These are phyloP conservation scores for Astragalus glycyphyllos DNA, from an alignment of 306 rosid genomes.

Conservation along the genomic window DNA sequence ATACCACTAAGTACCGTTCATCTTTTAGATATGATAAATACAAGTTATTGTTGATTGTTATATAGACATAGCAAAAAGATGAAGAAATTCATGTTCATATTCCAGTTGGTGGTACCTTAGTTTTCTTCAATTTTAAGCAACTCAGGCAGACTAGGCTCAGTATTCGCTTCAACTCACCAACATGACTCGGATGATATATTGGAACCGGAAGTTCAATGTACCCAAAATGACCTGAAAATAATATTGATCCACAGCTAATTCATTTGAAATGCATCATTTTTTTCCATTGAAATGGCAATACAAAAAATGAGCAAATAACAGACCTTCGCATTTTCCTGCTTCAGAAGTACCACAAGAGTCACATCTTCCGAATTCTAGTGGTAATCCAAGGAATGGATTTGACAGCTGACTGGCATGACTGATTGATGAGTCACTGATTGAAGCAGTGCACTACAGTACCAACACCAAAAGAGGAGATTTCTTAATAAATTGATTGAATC, in stretches of 20 bases:
- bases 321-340: slow-evolving; percentile 90
- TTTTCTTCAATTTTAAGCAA: slow-evolving; percentile 74
- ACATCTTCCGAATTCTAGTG: slow-evolving; percentile 87
- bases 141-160: slow-evolving; percentile 73
- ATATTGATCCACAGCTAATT: slow-evolving; percentile 28
- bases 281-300: slow-evolving; percentile 29
- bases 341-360: slow-evolving; percentile 96
- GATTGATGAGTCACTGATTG: slow-evolving; percentile 73
- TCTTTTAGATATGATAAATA: not conserved
- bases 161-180: slow-evolving; percentile 70
- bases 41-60: not conserved
- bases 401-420: slow-evolving; percentile 87
- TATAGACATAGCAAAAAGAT: not conserved
- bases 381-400: slow-evolving; percentile 93
- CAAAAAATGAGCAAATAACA: slow-evolving; percentile 31
- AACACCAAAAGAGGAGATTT: slow-evolving; percentile 37
- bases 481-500: slow-evolving; percentile 27
- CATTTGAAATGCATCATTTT: not conserved
- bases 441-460: slow-evolving; percentile 69
- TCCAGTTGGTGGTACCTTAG: slow-evolving; percentile 63
- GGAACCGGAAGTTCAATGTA: slow-evolving; percentile 85
- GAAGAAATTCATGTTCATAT: slow-evolving; percentile 17
- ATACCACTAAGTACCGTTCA: not conserved
- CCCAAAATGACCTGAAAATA: slow-evolving; percentile 89
- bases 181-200: slow-evolving; percentile 88